These are phyloP conservation scores for Collybia sp. DNA, from an alignment of 768 basidiomycete genomes.

Conservation along the genomic window DNA sequence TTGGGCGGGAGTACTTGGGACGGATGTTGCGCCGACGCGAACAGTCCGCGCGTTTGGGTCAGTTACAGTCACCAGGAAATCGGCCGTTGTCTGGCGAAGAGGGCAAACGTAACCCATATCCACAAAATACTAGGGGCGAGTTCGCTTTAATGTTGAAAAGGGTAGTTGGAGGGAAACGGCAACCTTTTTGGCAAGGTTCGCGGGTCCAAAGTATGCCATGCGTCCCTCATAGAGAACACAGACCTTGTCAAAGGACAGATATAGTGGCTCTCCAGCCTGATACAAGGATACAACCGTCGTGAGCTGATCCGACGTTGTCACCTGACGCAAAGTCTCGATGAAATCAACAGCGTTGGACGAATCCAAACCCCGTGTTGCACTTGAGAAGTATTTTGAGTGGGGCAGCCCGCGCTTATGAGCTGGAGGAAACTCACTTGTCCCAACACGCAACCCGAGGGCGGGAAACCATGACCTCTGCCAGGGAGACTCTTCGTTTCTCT, in stretches of 20 bases:
- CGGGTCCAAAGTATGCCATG: constrained; percentile 73
- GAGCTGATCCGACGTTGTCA: constrained; percentile 48
- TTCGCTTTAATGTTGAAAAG: too few species aligned
- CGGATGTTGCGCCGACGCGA: constrained; percentile 34
- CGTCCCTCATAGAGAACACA: constrained; percentile 72
- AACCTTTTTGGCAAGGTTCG: constrained; percentile 53
- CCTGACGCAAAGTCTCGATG: constrained; percentile 57
- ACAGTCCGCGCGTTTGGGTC: constrained; percentile 60
- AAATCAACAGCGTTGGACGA: constrained; percentile 76
- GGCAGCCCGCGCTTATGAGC: not conserved
- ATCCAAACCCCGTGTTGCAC: constrained; percentile 62
- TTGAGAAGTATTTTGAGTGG: constrained; percentile 22
- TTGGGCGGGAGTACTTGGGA: constrained; percentile 53
- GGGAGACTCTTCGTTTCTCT: constrained; percentile 77
- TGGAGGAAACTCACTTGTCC: constrained; percentile 61
- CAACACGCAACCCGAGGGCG: constrained; percentile 62
- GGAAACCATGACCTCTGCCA: constrained; percentile 62
- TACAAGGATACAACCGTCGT: constrained; percentile 79
- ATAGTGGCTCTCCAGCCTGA: constrained; percentile 73
- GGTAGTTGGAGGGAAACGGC: too few species aligned
- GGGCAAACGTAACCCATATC: constrained; percentile 59
- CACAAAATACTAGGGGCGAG: constrained; percentile 77
- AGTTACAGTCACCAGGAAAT: constrained; percentile 53
- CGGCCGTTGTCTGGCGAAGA: constrained; percentile 59
- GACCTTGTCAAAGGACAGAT: constrained; percentile 64